A percentile compares a stretch with the other conserved stretches of the same genome.
These are phyloP conservation scores for Trichopus zeylanicus DNA, from an alignment of 116 monocot genomes.

Conservation along the genomic window DNA sequence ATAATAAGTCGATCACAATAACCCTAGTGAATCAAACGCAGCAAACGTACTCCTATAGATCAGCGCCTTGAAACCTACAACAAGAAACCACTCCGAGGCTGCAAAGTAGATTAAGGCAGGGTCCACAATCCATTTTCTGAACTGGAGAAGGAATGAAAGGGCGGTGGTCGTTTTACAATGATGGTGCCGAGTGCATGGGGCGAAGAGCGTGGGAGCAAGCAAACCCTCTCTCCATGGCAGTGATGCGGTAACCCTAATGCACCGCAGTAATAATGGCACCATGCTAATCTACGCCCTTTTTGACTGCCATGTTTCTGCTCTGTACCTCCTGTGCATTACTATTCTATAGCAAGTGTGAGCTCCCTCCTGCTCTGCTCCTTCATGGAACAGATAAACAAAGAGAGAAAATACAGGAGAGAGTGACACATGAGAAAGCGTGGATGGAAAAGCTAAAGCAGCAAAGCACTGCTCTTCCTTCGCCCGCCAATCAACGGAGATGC, in stretches of 20 bases:
- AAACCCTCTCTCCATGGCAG: background rate
- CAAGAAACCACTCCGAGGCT: no score
- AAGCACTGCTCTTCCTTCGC: background rate
- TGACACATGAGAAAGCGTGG: slow-evolving; percentile 1
- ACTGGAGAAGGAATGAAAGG: background rate
- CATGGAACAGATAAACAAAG: background rate
- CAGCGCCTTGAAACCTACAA: no score
- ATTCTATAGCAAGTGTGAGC: background rate
- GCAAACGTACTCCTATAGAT: no score
- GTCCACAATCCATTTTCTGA: background rate
- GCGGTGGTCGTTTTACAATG: no score
- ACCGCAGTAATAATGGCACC: background rate
- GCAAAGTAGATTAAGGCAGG: background rate
- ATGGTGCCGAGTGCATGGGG: background rate
- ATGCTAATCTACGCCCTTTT: background rate
- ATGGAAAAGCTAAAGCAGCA: slow-evolving; percentile 2
- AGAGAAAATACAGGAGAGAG: background rate
- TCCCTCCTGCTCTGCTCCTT: background rate
- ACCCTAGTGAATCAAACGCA: no score
- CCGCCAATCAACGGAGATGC: background rate
- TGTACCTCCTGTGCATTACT: background rate
- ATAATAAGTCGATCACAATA: no score
- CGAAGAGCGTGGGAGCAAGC: slow-evolving; percentile 3
- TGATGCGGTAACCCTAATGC: no score
- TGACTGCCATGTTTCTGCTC: background rate